Evolutionary conservation across 139 green algal genomes (phyloP).

Genomic region (Haematococcus sp.): DNA sequence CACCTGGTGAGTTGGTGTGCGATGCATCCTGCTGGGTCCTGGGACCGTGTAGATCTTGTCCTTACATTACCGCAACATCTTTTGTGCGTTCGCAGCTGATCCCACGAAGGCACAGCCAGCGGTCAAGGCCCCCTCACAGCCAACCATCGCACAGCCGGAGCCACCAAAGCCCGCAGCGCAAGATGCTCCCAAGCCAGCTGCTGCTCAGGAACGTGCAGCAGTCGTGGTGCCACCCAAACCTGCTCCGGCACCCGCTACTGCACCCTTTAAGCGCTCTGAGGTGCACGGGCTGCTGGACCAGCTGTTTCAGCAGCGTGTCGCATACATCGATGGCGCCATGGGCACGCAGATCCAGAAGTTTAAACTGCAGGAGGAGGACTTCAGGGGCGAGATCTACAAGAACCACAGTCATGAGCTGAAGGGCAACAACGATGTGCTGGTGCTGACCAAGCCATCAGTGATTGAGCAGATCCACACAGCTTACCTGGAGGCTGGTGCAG

Average conservation of each 20-base stretch:
- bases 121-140: no score
- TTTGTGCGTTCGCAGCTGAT: not conserved
- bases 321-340: constrained; percentile 97
- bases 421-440: constrained; percentile 97
- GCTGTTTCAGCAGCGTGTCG: constrained; percentile 87
- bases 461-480: constrained; percentile 90
- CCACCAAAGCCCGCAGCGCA: no score
- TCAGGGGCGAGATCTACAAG: constrained; percentile 67
- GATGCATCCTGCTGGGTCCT: no score
- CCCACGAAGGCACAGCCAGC: no score
- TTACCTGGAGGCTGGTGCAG: constrained; percentile 88
- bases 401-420: constrained; percentile 90
- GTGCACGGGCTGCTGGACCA: constrained; percentile 52
- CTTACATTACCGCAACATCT: not conserved
- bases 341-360: constrained; percentile 77
- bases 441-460: constrained; percentile 92
- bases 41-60: no score
- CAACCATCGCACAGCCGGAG: no score
- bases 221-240: not conserved
- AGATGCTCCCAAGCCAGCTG: no score
- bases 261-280: not conserved
- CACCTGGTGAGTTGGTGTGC: no score
- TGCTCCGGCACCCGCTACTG: not conserved
- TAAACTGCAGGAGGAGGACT: constrained; percentile 86
- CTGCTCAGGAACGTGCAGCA: no score